Percentiles rank a stretch among this genome's conserved stretches.
phyloP scores from a whole-genome alignment of 1,284 basidiomycete species.

The Puccinia hordei region DNA sequence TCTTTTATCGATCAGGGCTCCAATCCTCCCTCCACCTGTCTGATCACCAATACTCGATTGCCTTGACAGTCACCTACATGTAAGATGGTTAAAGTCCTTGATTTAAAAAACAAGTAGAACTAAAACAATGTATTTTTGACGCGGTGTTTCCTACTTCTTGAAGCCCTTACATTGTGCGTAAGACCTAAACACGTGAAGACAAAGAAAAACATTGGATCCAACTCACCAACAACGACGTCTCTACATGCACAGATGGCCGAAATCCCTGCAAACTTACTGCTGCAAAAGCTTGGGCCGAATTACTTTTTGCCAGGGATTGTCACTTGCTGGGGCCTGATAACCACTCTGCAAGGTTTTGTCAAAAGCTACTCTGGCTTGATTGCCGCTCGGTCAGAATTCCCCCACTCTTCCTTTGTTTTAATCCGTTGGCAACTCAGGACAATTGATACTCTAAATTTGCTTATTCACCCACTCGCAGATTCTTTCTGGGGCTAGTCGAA shows the following conservation, averaged over 20 bases:
- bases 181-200: not conserved
- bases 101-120: not conserved
- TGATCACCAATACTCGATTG: constrained; percentile 45
- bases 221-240: not conserved
- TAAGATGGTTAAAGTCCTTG: constrained; percentile 19
- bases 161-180: constrained; percentile 49
- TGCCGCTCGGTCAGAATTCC: constrained; percentile 29
- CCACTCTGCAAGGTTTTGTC: constrained; percentile 50
- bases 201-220: not conserved
- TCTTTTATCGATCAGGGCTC: constrained; percentile 17
- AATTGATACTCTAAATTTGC: not conserved
- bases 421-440: no score
- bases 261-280: constrained; percentile 53
- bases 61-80: constrained; percentile 46
- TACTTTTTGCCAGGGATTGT: constrained; percentile 54
- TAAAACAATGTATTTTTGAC: not conserved
- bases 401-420: no score
- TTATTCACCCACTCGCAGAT: not conserved
- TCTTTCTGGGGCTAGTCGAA: constrained; percentile 49
- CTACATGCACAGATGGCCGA: constrained; percentile 39
- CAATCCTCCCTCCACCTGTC: constrained; percentile 23
- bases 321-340: constrained; percentile 54
- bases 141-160: not conserved
- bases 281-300: constrained; percentile 52
- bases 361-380: constrained; percentile 40